Conservation (phyloP, 2,329 filamentous ascomycete species). For the Cordyceps cicadae region DNA sequence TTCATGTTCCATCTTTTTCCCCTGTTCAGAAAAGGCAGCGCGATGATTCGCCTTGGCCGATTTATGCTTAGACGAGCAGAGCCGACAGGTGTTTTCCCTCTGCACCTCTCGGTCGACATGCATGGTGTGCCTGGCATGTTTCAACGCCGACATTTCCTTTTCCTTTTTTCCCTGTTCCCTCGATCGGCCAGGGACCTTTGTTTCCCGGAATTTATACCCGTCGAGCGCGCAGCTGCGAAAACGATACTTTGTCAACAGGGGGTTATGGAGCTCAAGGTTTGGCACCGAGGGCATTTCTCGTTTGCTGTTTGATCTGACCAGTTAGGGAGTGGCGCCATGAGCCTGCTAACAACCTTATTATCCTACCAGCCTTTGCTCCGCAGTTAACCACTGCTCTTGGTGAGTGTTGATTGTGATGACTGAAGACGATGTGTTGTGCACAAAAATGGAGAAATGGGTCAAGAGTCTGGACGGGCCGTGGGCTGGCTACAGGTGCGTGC, state of each 20-base stretch:
- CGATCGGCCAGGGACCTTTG: not conserved
- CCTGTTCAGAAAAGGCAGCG: not conserved
- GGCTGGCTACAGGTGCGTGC: not conserved
- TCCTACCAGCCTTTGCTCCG: not conserved
- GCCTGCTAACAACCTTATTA: not conserved
- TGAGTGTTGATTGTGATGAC: no score
- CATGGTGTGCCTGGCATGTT: not conserved
- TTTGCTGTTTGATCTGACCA: not conserved
- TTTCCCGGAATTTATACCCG: not conserved
- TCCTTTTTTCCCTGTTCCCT: not conserved
- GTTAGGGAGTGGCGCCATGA: not conserved
- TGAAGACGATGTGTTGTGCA: no score
- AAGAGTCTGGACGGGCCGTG: not conserved
- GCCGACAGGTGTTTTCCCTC: not conserved
- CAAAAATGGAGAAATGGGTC: no score
- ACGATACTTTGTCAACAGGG: no score
- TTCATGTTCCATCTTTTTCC: no score
- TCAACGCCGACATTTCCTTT: not conserved
- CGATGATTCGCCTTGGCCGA: not conserved
- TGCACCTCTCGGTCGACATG: not conserved
- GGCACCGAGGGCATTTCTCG: not conserved
- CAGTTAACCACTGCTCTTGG: no score
- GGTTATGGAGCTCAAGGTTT: conserved; percentile 1
- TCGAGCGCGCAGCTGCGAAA: not conserved
- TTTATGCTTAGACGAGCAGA: not conserved